A percentile compares a stretch with the other conserved stretches of the same genome.
Conservation (phyloP, 148 eudicot species). For the Rhododendron mucronatum region DNA sequence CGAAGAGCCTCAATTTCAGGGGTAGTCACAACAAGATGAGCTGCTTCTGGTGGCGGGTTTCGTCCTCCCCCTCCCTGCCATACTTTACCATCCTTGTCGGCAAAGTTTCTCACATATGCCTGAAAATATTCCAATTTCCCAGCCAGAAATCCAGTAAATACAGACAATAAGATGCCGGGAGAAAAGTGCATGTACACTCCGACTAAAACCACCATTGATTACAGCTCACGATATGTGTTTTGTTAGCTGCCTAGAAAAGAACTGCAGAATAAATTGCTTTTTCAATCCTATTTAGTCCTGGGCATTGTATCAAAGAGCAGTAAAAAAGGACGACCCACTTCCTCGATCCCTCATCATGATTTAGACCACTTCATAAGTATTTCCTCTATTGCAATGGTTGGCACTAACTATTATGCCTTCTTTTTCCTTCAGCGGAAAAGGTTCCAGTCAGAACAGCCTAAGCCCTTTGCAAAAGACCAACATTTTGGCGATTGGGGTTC, state of each 20-base stretch:
- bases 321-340: not conserved
- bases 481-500: not conserved
- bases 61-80: constrained; percentile 98
- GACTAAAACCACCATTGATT: not conserved
- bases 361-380: not conserved
- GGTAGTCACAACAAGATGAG: constrained; percentile 83
- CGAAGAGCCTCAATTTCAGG: constrained; percentile 88
- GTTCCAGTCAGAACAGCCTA: not conserved
- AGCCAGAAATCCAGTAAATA: not conserved
- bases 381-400: not conserved
- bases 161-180: not conserved
- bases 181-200: not conserved
- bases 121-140: constrained; percentile 19
- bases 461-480: not conserved
- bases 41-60: constrained; percentile 95
- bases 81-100: constrained; percentile 90
- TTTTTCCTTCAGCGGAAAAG: too few relatives aligned
- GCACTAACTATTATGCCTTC: not conserved
- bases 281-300: not conserved
- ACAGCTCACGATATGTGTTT: not conserved
- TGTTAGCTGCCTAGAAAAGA: not conserved
- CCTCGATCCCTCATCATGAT: not conserved
- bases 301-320: not conserved
- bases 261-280: not conserved
- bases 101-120: constrained; percentile 64